Base-by-base conservation (phyloP, 2,329 filamentous ascomycete genomes). In the Rhynchosporium graminicola region DNA sequence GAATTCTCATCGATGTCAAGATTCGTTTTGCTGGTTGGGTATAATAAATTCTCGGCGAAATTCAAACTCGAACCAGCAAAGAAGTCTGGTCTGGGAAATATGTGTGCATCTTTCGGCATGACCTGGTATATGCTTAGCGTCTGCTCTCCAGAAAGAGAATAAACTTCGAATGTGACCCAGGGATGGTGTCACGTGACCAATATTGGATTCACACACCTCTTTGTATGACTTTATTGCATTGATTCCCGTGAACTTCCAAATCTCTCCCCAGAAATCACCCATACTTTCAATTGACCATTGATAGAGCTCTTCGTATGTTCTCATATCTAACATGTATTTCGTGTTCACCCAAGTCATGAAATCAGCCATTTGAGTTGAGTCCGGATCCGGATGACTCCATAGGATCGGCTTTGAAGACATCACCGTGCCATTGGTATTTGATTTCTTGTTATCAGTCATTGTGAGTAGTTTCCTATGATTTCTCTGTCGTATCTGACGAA, bases 41-140 rank as follows among this genome's bases (percentile, higher is more conserved):
- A 97, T 3, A 99, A 85, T 59, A 98, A 81, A 75, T 99, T 99
- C 78, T 98, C 91, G 31, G 94, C 93, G 74, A 97, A 98, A 76
- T 98, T 99, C 67, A 98, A 81, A 62, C 81, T 86, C 13, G 90
- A 84, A 9, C 88, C 88, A 61, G 86, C 76, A 75, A 97, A 98
- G 80, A 97, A 98, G 63, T 87, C 80, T 7, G 94, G 93, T 29
- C 92, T 87, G 29, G 94, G 94, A 71, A 92, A 98, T 83, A 98
- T 90, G 52, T 85, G 80, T 5, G 86, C 83, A 60, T 84, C 76
- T 46, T 82, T 74, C 29, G 89, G 84, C 20, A 97, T 79, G 47
- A 91, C 88, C 87, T 93, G 70, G 10, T 13, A 42, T 2, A n/a
- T 10, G 12, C 15, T 60, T 12, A 63, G 57, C 20, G 33, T n/a